These are phyloP conservation scores for Colletotrichum trifolii DNA, from an alignment of 2,329 filamentous ascomycete species.

Conservation along the genomic window DNA sequence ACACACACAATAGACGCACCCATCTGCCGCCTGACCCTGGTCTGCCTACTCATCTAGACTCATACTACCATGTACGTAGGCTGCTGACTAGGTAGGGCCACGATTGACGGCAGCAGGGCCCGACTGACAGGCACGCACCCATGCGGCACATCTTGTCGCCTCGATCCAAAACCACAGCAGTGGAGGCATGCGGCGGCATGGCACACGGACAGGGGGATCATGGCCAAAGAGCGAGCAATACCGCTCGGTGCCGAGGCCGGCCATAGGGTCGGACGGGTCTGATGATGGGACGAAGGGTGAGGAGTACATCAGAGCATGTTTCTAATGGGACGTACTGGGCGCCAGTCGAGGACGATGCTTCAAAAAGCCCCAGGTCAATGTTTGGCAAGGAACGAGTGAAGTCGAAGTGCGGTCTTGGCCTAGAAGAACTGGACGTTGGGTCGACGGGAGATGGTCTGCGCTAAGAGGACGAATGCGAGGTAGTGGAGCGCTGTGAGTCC, in stretches of 20 bases:
- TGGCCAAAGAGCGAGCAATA: constrained; percentile 30
- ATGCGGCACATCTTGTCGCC: constrained; percentile 31
- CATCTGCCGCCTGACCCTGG: constrained; percentile 24
- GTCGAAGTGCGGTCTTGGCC: constrained; percentile 30
- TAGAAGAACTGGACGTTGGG: constrained; percentile 3
- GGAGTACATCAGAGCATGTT: constrained; percentile 26
- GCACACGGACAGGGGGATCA: constrained; percentile 33
- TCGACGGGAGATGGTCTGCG: constrained; percentile 33
- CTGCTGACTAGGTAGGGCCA: constrained; percentile 7
- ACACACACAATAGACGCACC: neutral
- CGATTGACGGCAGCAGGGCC: constrained; percentile 31
- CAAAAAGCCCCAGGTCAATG: constrained; percentile 20
- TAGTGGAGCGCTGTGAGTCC: no score
- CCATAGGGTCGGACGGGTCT: constrained; percentile 28
- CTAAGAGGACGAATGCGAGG: neutral
- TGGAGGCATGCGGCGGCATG: constrained; percentile 29
- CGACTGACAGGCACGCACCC: constrained; percentile 33
- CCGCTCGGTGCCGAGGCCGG: constrained; percentile 28
- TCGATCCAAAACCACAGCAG: constrained; percentile 34
- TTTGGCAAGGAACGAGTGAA: constrained; percentile 27
- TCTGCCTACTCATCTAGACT: constrained; percentile 27
- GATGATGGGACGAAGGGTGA: constrained; percentile 29
- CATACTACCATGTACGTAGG: constrained; percentile 7
- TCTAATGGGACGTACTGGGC: constrained; percentile 23
- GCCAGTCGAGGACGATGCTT: constrained; percentile 32